Base-by-base conservation (phyloP, 768 basidiomycete species). In the Russula abietina region DNA sequence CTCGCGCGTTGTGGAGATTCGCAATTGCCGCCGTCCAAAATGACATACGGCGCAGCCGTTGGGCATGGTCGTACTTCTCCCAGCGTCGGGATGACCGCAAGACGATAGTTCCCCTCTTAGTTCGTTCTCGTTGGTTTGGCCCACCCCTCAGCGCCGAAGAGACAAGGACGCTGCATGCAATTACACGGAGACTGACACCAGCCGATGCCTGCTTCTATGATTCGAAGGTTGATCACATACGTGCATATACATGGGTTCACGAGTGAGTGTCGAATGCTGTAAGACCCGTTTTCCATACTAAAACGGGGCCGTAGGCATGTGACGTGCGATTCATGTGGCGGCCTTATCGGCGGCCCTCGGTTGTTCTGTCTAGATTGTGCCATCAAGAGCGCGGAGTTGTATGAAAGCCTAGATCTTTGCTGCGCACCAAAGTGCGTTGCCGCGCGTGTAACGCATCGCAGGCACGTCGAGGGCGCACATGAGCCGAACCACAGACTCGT, bases 291-390 rank as follows among this genome's bases (percentile, higher is more conserved):
- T 48, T 7, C 4, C 2, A 17, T 5, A 11, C 50, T 59, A 11
- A 43, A 16, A 33, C 45, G 16, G 41, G 16, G 32, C 17, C 26
- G 14, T 43, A 69, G 66, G 45, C 65, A 68, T 28, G 61, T 52
- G 14, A 17, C 4, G 6, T 74, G 73, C 55, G 73, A 71, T 48
- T 63, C 46, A 10, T 75, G 75, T 51, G 56, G 58, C 11, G 70
- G 70, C 1, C 46, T 7, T 19, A 70, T 73, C 2, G 71, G 68
- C 11, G 74, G 74, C 2, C 55, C 70, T 14, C 71, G 73, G 11
- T 60, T 74, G 26, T 67, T 70, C 36, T 76, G 75, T 45, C 64
- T 76, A 22, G 69, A 72, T 46, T 76, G 75, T 16, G 26, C 16
- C 39, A 68, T 68, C 49, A 59, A 64, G 5, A 53, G 57, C 10